Base-by-base conservation (phyloP, 1,284 basidiomycete species). In the Takashimella koratensis region DNA sequence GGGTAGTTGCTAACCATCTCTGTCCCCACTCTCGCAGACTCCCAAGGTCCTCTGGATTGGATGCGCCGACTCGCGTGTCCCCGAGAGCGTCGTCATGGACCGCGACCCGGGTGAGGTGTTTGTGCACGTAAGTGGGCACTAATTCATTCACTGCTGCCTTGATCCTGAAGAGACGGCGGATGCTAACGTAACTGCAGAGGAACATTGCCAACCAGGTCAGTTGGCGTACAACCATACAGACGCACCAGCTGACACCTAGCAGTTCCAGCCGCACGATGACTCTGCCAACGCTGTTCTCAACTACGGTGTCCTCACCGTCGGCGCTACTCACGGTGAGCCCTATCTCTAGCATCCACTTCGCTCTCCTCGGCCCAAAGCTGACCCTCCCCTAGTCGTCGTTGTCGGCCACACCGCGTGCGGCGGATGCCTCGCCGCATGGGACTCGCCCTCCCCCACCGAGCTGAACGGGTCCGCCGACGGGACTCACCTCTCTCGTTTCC, bases 361-460 rank as follows among this genome's bases (percentile, higher is more conserved):
- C 57, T 52, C 52, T 23, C n/a, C 40, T 44, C 47, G 8, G n/a
- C n/a, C n/a, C n/a, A n/a, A n/a, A n/a, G n/a, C n/a, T n/a, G n/a
- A n/a, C 30, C 30, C 16, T 36, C 30, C 30, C 30, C 30, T 36
- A 88, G 87, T 93, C 58, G 79, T 90, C 54, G 78, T 93, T 58
- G 87, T 86, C 21, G 90, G 90, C 40, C 90, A 92, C 74, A 86
- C 85, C 5, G 78, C 83, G 59, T 93, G 90, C 67, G 90, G 88
- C 54, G 90, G 89, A 13, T 75, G 71, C 56, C 85, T 84, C 22
- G 78, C 79, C 0, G 87, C 87, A 0, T 86, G 84, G 55, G 66
- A 56, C 30, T 57, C 68, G 1, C 66, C 66, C 3, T 54, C 57
- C 21, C 64, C 64, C 42, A 36, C 21, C 20, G 44, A 46, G n/a